Percentiles rank a stretch among this genome's conserved stretches.
phyloP scores from a whole-genome alignment of 1,284 basidiomycete genomes.

The Afroboletus lepidellus region DNA sequence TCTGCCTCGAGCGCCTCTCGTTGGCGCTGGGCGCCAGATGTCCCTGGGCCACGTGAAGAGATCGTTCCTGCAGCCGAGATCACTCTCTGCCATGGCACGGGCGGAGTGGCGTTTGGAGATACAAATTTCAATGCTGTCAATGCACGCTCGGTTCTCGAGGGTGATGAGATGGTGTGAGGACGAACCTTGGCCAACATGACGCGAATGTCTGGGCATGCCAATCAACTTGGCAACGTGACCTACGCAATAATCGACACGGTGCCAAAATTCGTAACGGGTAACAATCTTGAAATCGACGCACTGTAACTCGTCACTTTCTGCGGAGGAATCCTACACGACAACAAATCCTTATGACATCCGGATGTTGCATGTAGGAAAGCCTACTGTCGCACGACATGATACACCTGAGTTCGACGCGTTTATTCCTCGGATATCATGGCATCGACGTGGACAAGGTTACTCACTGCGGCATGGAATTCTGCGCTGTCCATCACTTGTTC shows the following conservation, averaged over 20 bases:
- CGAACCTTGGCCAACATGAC: constrained; percentile 84
- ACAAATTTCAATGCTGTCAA: constrained; percentile 68
- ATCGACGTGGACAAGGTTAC: constrained; percentile 15
- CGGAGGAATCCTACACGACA: constrained; percentile 46
- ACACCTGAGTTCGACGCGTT: constrained; percentile 47
- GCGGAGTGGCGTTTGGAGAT: constrained; percentile 53
- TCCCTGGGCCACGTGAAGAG: constrained; percentile 78
- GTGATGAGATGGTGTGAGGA: not conserved
- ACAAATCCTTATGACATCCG: not conserved
- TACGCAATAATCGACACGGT: constrained; percentile 27
- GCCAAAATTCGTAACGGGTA: too few relatives aligned
- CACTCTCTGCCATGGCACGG: constrained; percentile 77
- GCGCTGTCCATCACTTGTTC: constrained; percentile 51
- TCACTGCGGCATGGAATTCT: constrained; percentile 62
- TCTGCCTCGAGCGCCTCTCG: constrained; percentile 58
- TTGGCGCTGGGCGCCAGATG: constrained; percentile 57
- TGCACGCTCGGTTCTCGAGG: not conserved
- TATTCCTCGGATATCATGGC: not conserved
- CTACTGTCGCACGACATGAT: constrained; percentile 56
- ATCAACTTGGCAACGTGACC: constrained; percentile 83
- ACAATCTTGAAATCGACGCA: constrained; percentile 33
- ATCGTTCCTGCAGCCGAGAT: constrained; percentile 67
- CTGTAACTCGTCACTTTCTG: constrained; percentile 70
- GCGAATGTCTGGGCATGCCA: constrained; percentile 78
- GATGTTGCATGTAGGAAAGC: constrained; percentile 1